phyloP scores from a whole-genome alignment of 2,329 filamentous ascomycete species.

The Teratosphaeria destructans region DNA sequence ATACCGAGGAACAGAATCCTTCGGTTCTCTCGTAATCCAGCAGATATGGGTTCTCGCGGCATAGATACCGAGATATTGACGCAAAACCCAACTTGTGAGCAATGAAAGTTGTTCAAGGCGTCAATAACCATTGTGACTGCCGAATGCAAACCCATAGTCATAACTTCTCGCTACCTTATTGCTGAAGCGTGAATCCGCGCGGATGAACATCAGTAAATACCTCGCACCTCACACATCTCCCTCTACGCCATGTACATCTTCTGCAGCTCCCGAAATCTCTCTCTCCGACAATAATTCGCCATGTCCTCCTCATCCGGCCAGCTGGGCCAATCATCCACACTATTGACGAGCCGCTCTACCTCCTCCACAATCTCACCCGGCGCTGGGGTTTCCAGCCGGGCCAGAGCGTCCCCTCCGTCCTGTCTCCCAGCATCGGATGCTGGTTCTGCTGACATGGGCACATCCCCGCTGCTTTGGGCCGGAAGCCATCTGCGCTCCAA shows the following conservation, averaged over 20 bases:
- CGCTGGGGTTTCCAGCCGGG: slow-evolving; percentile 9
- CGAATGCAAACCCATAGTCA: no score
- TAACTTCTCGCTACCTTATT: no score
- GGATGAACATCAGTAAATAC: no score
- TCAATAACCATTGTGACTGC: no score
- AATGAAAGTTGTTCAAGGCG: no score
- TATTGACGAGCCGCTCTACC: slow-evolving; percentile 19
- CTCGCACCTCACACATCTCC: no score
- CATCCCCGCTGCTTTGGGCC: neutral
- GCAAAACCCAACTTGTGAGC: no score
- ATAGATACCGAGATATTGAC: no score
- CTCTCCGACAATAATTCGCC: slow-evolving; percentile 15
- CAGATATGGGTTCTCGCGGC: no score
- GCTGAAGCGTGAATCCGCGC: no score
- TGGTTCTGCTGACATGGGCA: neutral
- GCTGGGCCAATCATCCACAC: slow-evolving; percentile 30
- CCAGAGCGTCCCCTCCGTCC: slow-evolving; percentile 1
- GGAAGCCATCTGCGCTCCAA: slow-evolving; percentile 27
- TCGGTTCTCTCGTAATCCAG: no score
- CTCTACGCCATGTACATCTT: neutral
- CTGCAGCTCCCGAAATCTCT: slow-evolving; percentile 1
- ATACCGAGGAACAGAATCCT: no score
- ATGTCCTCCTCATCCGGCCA: slow-evolving; percentile 36
- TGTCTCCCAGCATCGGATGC: neutral
- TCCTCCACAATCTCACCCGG: slow-evolving; percentile 8